These are phyloP conservation scores for Vigna mungo DNA, from an alignment of 306 rosid species.

Conservation along the genomic window DNA sequence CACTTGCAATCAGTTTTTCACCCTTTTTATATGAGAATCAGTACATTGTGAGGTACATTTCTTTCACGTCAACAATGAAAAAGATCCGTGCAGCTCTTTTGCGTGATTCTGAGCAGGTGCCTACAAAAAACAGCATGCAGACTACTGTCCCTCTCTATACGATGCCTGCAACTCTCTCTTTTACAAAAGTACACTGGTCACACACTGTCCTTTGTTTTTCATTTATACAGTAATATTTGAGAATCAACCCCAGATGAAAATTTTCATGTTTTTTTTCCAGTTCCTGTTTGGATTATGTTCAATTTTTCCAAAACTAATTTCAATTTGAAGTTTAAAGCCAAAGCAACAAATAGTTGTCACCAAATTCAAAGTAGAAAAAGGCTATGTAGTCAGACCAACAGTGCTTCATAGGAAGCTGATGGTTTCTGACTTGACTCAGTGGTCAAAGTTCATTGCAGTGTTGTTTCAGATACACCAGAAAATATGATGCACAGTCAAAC, in stretches of 20 bases:
- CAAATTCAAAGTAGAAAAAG: constrained; percentile 21
- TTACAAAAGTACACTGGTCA: not conserved
- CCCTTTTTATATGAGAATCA: constrained; percentile 21
- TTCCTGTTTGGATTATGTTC: no score
- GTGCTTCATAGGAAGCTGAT: constrained; percentile 3
- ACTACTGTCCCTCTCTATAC: not conserved
- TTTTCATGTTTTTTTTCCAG: not conserved
- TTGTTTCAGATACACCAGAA: constrained; percentile 34
- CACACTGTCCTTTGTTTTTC: not conserved
- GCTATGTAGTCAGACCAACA: not conserved
- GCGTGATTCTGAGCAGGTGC: constrained; percentile 10
- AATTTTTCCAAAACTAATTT: no score
- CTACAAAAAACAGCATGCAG: not conserved
- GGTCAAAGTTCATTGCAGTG: not conserved
- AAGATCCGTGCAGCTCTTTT: constrained; percentile 14
- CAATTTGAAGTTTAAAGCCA: no score
- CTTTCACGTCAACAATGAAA: constrained; percentile 19
- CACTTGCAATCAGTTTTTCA: not conserved
- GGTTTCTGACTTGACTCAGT: constrained; percentile 14
- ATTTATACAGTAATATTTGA: constrained; percentile 2
- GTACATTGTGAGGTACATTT: constrained; percentile 1
- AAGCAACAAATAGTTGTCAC: no score
- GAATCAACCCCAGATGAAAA: constrained; percentile 8
- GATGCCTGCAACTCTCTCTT: not conserved
- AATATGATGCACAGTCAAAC: constrained; percentile 9